Evolutionary conservation across 345 rosid species (phyloP), one percentile per base, ranked within the genome.

Genomic region (Melastoma malabathricum): DNA sequence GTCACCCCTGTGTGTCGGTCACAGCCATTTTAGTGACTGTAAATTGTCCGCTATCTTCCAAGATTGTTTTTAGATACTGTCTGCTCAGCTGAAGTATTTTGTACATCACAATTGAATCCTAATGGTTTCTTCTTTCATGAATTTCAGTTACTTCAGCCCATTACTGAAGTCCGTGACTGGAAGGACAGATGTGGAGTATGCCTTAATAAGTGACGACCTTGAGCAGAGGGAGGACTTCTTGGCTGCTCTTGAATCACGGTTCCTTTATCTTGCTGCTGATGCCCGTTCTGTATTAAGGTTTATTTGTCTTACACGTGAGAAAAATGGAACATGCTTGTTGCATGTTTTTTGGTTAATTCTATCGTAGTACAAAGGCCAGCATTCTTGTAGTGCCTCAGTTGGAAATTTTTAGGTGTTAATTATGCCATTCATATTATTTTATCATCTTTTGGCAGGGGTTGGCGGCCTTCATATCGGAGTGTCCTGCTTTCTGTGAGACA

Each of bases 201-300:
- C 58, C 8, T 75, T 78, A 80, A 75, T 89, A 12, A 80, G 70
- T 43, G 74, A 72, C 56, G 90, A 81, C 55, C 76, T 86, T 29
- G 74, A 68, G 43, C 79, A 79, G 68, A 73, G 92, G 38, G 89
- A 83, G 60, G 59, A 59, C 59, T 80, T 81, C 49, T 74, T 90
- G 14, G 72, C 60, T 15, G 61, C 82, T 52, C 94, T 90, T 8
- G 98, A 86, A 65, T 83, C 96, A 0, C 77, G 86, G 23, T 90
- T 90, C 73, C 60, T 90, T 47, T 90, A 74, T 70, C 94, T 90
- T 6, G 98, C 98, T 39, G 94, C 98, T 15, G 98, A 90, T 72
- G 96, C 95, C 38, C 82, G 94, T 39, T 75, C 90, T 27, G 82
- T 90, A 3, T 67, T 89, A 46, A 85, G 97, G 97, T 89, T 55